Percentiles rank a stretch among this genome's conserved stretches.
Conservation (phyloP, 1,284 basidiomycete species). For the Porogramme epimiltina region DNA sequence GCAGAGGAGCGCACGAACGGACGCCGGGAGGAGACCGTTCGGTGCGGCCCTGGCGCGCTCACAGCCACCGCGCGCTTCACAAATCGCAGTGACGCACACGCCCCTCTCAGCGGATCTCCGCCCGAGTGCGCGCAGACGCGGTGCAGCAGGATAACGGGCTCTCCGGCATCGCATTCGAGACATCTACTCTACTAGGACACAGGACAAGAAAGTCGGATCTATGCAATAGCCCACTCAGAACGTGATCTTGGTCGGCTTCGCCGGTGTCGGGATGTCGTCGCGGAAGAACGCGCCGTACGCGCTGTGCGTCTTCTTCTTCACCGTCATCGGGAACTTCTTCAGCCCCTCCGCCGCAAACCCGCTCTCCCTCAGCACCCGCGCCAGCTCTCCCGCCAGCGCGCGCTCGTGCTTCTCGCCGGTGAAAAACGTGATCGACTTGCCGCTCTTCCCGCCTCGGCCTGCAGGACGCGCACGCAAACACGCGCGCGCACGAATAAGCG, state of each 20-base stretch:
- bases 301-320: conserved; percentile 93
- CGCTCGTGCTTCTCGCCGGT: conserved; percentile 87
- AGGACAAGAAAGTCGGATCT: background rate
- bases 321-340: conserved; percentile 92
- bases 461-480: conserved; percentile 9
- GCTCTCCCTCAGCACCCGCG: conserved; percentile 88
- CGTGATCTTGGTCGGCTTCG: conserved; percentile 87
- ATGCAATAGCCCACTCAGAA: conserved; percentile 43
- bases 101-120: background rate
- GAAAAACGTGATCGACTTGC: conserved; percentile 97
- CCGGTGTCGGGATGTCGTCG: conserved; percentile 75
- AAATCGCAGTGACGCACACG: background rate
- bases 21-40: background rate
- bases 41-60: background rate
- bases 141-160: too few relatives aligned
- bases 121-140: too few relatives aligned
- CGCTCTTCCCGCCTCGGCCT: conserved; percentile 90
- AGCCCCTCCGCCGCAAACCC: conserved; percentile 81
- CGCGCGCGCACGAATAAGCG: background rate
- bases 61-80: conserved; percentile 1
- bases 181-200: too few relatives aligned
- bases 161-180: too few relatives aligned
- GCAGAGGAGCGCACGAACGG: background rate
- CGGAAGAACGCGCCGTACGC: conserved; percentile 86
- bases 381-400: conserved; percentile 92